Evolutionary conservation across 208 protist genomes (phyloP).

Genomic region (Acanthamoeba healyi): DNA sequence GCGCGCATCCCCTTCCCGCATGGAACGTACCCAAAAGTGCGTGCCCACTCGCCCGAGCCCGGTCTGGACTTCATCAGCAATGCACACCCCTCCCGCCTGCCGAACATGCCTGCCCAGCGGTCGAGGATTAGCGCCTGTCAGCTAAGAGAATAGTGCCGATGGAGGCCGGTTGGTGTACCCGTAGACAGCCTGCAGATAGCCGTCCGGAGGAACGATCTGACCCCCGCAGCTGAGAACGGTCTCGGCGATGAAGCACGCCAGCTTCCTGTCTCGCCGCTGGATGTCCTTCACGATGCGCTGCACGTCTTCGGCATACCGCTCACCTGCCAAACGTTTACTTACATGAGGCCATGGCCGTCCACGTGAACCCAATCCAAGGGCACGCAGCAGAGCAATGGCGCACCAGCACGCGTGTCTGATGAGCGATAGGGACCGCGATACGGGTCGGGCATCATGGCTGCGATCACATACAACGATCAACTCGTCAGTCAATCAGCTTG

Average conservation of each 20-base stretch:
- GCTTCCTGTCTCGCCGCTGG: not conserved
- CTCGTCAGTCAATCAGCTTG: too few species aligned
- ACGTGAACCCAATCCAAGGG: not conserved
- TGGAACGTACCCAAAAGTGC: constrained; percentile 43
- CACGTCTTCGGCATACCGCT: constrained; percentile 56
- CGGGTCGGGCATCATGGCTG: constrained; percentile 23
- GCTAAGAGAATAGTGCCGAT: not conserved
- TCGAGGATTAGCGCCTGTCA: too few species aligned
- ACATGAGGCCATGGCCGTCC: not conserved
- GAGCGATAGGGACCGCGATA: constrained; percentile 19
- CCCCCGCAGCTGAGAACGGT: constrained; percentile 58
- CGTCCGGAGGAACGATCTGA: constrained; percentile 57
- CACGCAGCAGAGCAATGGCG: not conserved
- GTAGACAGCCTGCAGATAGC: constrained; percentile 75
- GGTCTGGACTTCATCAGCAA: constrained; percentile 77
- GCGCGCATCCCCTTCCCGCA: too few species aligned
- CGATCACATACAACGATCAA: not conserved
- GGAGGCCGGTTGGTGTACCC: not conserved
- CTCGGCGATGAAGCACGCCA: constrained; percentile 60
- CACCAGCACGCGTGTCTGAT: not conserved
- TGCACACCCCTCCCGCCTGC: constrained; percentile 59
- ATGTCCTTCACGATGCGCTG: not conserved
- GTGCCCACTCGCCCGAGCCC: constrained; percentile 57
- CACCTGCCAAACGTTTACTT: not conserved
- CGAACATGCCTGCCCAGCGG: constrained; percentile 39